Evolutionary conservation across 345 rosid species (phyloP), one percentile per base, ranked within the genome.

Genomic region (Angophora floribunda): DNA sequence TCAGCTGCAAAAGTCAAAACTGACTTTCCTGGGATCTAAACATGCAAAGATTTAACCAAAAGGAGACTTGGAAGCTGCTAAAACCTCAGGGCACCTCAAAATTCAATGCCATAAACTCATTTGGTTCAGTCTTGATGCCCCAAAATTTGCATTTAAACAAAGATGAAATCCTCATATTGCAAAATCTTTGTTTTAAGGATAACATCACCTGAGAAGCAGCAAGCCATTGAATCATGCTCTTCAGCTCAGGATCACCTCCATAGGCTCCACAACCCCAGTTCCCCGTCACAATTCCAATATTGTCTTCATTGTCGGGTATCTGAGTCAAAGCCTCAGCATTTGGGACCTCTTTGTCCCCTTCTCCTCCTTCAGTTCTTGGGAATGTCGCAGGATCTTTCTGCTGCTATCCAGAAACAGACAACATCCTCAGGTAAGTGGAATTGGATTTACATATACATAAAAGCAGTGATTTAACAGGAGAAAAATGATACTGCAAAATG

Each of bases 261-360:
- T 96, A 97, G 88, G 93, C 98, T 88, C 99, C 99, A 91, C 99
- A 96, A 26, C 99, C 99, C 99, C 99, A 97, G 91, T 96, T 98
- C 79, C 99, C 99, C 0, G 98, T 97, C 21, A 92, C 99, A 85
- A 98, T 92, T 88, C 98, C 97, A 55, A 91, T 90, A 85, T 30
- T 86, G 89, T 93, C 94, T 92, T 95, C 94, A 70, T 61, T 67
- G 52, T 90, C 90, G 67, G 86, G 52, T 89, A 65, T 87, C 86
- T 53, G 65, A 45, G 85, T 88, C 87, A 90, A 89, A 88, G 86
- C 86, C 85, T 87, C 44, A 82, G 91, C 87, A 86, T 85, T 87
- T 89, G 91, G 63, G 14, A 70, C 86, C 84, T 55, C 59, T 82
- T 86, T 55, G 80, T 51, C 86, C 88, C 53, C 82, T 26, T 53